phyloP scores from a whole-genome alignment of 805 yeast species.

The Ogataea pini region DNA sequence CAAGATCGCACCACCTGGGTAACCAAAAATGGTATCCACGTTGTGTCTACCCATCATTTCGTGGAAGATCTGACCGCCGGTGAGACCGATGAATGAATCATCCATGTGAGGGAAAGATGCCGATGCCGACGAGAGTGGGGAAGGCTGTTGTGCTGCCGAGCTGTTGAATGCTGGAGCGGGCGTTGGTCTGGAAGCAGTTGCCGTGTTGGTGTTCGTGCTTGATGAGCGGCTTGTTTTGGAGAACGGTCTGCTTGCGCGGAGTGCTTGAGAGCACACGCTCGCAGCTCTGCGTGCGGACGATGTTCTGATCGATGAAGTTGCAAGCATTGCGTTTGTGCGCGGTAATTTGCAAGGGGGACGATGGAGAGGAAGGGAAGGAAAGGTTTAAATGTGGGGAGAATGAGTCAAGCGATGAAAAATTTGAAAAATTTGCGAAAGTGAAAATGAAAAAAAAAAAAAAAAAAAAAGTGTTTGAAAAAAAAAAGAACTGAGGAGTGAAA shows the following conservation, averaged over 20 bases:
- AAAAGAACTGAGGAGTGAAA: not conserved
- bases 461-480: not conserved
- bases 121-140: constrained; percentile 16
- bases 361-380: not conserved
- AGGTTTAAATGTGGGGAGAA: not conserved
- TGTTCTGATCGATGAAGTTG: not conserved
- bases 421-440: not conserved
- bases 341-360: not conserved
- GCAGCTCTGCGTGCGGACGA: constrained; percentile 2
- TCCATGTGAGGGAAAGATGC: constrained; percentile 47
- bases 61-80: constrained; percentile 99
- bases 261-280: constrained; percentile 1
- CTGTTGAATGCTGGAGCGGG: constrained; percentile 57
- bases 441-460: not conserved
- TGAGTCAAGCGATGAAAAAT: not conserved
- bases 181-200: constrained; percentile 26
- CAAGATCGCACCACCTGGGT: constrained; percentile 98
- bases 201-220: constrained; percentile 14
- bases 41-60: constrained; percentile 97
- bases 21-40: constrained; percentile 95
- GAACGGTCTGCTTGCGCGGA: not conserved
- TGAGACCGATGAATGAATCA: constrained; percentile 87
- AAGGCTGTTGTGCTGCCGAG: constrained; percentile 24
- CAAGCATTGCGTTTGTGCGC: constrained; percentile 2
- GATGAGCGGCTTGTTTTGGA: not conserved